A percentile compares a stretch with the other conserved stretches of the same genome.
These are phyloP conservation scores for Arabis hirsuta DNA, from an alignment of 345 rosid species.

Conservation along the genomic window DNA sequence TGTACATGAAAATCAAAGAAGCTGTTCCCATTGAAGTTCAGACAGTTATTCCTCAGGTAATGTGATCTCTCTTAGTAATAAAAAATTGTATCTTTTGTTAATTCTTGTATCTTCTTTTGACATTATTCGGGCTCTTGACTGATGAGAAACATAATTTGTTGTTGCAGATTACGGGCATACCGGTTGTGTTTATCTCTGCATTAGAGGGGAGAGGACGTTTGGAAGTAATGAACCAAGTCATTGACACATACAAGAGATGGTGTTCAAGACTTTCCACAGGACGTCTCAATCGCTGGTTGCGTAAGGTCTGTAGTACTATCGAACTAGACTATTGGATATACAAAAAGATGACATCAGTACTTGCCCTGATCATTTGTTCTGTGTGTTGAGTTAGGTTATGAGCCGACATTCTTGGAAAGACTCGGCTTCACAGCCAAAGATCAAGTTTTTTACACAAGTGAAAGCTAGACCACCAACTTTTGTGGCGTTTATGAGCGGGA, in stretches of 20 bases:
- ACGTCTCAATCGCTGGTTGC: constrained; percentile 89
- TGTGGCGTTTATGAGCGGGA: constrained; percentile 81
- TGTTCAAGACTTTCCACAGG: constrained; percentile 88
- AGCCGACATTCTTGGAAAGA: constrained; percentile 99
- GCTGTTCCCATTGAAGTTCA: constrained; percentile 95
- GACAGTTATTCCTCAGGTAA: constrained; percentile 90
- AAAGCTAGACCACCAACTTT: constrained; percentile 99
- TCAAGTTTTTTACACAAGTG: constrained; percentile 96
- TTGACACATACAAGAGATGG: constrained; percentile 81
- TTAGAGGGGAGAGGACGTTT: constrained; percentile 82
- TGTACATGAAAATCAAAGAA: constrained; percentile 75
- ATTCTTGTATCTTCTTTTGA: background rate
- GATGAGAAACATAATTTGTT: constrained; percentile 23
- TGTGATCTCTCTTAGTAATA: background rate
- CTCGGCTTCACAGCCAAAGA: constrained; percentile 81
- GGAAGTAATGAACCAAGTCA: constrained; percentile 74
- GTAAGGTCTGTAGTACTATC: constrained; percentile 57
- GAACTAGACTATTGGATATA: background rate
- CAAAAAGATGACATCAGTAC: background rate
- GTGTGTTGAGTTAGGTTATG: constrained; percentile 61
- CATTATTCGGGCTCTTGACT: background rate
- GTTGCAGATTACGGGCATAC: constrained; percentile 80
- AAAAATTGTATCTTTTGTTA: background rate
- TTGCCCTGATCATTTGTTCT: constrained; percentile 7
- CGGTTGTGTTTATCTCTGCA: constrained; percentile 85